A percentile compares a stretch with the other conserved stretches of the same genome.
Conservation (phyloP, 2,329 filamentous ascomycete species). For the Raffaelea albimanens region DNA sequence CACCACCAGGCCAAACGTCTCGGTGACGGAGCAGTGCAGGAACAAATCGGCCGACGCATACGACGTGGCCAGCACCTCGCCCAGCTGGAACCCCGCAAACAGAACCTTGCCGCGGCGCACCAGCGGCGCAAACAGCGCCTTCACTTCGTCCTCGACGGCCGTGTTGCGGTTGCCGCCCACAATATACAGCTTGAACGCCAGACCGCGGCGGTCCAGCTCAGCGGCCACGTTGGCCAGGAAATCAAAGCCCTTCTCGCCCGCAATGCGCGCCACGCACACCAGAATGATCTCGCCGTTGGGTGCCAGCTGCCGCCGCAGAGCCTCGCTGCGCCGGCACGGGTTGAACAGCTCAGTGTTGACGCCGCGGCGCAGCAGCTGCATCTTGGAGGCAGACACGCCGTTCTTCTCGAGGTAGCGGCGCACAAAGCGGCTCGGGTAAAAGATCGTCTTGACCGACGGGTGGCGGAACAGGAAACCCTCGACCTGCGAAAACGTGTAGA, state of each 20-base stretch:
- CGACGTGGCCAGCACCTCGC: constrained; percentile 50
- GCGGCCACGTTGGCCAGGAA: constrained; percentile 50
- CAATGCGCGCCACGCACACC: constrained; percentile 56
- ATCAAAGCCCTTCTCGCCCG: constrained; percentile 62
- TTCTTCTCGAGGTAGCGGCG: constrained; percentile 49
- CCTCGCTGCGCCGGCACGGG: constrained; percentile 39
- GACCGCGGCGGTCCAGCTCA: constrained; percentile 42
- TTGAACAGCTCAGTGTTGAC: constrained; percentile 56
- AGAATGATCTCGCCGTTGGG: constrained; percentile 56
- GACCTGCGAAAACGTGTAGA: constrained; percentile 51
- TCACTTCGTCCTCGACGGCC: constrained; percentile 51
- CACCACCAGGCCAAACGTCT: constrained; percentile 63
- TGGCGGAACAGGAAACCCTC: constrained; percentile 60
- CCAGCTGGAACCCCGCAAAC: constrained; percentile 58
- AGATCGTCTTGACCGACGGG: constrained; percentile 52
- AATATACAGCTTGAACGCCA: constrained; percentile 55
- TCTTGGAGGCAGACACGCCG: constrained; percentile 44
- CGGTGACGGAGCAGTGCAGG: constrained; percentile 60
- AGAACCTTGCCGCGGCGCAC: constrained; percentile 44
- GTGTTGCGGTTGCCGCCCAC: constrained; percentile 60
- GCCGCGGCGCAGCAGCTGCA: constrained; percentile 53
- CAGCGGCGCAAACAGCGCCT: constrained; percentile 42
- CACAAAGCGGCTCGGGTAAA: constrained; percentile 59
- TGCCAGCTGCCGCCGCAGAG: constrained; percentile 43
- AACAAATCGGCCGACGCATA: constrained; percentile 64